Conservation (phyloP, 208 protist species). For the Trichomonas tenax region DNA sequence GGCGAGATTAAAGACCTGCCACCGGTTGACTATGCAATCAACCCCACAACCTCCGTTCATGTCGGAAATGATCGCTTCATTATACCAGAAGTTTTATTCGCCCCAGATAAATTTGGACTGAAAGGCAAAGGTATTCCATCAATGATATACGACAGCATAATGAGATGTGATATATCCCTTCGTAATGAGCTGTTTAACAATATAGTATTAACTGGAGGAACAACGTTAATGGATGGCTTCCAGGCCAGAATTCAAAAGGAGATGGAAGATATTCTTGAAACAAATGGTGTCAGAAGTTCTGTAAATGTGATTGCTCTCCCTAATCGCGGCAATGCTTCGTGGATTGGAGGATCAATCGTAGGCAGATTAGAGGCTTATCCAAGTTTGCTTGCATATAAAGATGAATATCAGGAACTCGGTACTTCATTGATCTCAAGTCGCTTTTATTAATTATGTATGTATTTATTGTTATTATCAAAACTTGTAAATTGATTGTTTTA, state of each 20-base stretch:
- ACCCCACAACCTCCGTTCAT: slow-evolving; percentile 46
- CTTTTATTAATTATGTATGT: slow-evolving; percentile 41
- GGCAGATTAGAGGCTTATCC: slow-evolving; percentile 77
- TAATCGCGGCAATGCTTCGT: slow-evolving; percentile 63
- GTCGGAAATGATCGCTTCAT: slow-evolving; percentile 46
- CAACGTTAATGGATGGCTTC: slow-evolving; percentile 61
- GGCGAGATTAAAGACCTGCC: slow-evolving; percentile 27
- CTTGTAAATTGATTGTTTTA: no score
- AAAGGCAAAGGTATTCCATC: slow-evolving; percentile 44
- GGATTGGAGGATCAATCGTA: slow-evolving; percentile 84
- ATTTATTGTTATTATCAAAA: no score
- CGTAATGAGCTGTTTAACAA: slow-evolving; percentile 45
- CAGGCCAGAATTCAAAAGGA: slow-evolving; percentile 74
- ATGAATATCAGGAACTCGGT: slow-evolving; percentile 74
- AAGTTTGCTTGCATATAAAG: slow-evolving; percentile 72
- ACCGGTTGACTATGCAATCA: slow-evolving; percentile 44
- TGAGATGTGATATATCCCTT: slow-evolving; percentile 52
- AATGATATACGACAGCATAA: slow-evolving; percentile 46
- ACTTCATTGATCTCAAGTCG: slow-evolving; percentile 44
- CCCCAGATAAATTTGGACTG: slow-evolving; percentile 48
- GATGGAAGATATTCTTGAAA: slow-evolving; percentile 20
- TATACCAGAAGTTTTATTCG: slow-evolving; percentile 59
- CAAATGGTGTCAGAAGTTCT: slow-evolving; percentile 27
- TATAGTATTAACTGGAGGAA: slow-evolving; percentile 48
- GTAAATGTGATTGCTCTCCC: slow-evolving; percentile 39